phyloP scores from a whole-genome alignment of 106 monocot species.

The Acanthochlamys bracteata region DNA sequence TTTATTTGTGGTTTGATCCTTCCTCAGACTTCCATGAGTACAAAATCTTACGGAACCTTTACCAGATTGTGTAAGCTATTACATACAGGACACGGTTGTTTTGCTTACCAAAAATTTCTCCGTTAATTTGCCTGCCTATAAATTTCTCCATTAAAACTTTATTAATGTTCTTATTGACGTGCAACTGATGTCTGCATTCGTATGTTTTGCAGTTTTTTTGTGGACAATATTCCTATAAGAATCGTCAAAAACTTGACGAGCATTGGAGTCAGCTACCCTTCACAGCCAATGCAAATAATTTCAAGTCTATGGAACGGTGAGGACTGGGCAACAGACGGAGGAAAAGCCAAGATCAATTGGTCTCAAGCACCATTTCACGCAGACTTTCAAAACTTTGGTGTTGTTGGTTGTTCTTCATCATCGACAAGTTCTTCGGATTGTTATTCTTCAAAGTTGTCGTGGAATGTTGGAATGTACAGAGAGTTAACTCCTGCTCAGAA shows the following conservation, averaged over 20 bases:
- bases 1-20: slow-evolving; percentile 22
- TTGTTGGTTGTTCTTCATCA: slow-evolving; percentile 25
- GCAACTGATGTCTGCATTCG: neutral
- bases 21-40: slow-evolving; percentile 16
- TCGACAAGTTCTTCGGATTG: neutral
- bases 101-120: too few relatives aligned
- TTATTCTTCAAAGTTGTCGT: slow-evolving; percentile 23
- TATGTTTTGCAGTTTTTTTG: slow-evolving; percentile 40
- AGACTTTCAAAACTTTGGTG: slow-evolving; percentile 30
- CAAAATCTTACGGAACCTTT: slow-evolving; percentile 20
- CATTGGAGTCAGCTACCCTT: slow-evolving; percentile 33
- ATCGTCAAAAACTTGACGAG: slow-evolving; percentile 30
- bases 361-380: slow-evolving; percentile 39
- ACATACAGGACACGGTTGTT: too few relatives aligned
- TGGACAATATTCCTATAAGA: slow-evolving; percentile 52
- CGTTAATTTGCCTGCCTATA: too few relatives aligned
- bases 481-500: slow-evolving; percentile 23
- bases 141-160: too few relatives aligned
- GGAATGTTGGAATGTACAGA: slow-evolving; percentile 35
- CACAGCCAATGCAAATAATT: slow-evolving; percentile 40
- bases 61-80: slow-evolving; percentile 40
- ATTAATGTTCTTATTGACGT: too few relatives aligned
- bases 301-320: slow-evolving; percentile 68
- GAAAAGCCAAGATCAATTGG: slow-evolving; percentile 51
- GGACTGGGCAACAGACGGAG: slow-evolving; percentile 71